Conservation (phyloP, 768 basidiomycete species). For the Leccinum disarticulatum region DNA sequence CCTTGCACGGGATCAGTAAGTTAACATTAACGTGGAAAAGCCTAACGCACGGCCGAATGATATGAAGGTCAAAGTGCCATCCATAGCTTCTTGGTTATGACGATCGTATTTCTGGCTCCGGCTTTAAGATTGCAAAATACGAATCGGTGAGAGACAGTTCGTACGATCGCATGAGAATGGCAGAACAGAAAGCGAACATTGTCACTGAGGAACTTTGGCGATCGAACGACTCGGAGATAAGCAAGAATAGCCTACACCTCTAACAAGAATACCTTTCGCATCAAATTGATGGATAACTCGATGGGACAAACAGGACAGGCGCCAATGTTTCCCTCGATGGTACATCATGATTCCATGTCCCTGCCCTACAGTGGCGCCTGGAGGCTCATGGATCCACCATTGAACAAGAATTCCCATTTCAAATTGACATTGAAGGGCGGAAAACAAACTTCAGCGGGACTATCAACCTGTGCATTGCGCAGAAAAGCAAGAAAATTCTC, state of each 20-base stretch:
- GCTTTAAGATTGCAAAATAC: neutral
- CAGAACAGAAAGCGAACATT: neutral
- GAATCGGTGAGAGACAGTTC: neutral
- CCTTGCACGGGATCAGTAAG: neutral
- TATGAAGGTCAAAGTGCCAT: neutral
- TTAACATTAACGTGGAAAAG: neutral
- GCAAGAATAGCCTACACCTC: neutral
- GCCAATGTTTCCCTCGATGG: neutral
- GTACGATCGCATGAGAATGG: neutral
- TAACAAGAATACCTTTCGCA: neutral
- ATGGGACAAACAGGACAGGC: neutral
- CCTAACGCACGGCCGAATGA: neutral
- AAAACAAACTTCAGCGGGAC: neutral
- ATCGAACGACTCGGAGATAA: neutral
- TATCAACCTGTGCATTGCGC: neutral
- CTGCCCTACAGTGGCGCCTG: neutral
- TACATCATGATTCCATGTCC: neutral
- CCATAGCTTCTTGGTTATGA: neutral
- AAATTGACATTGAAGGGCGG: neutral
- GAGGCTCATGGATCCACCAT: no score
- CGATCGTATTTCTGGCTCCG: neutral
- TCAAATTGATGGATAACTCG: neutral
- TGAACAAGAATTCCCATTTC: neutral
- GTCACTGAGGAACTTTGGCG: neutral
- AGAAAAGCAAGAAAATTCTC: neutral